Percentiles rank a stretch among this genome's conserved stretches.
phyloP scores from a whole-genome alignment of 345 rosid genomes.

The Erysimum cheiranthoides region DNA sequence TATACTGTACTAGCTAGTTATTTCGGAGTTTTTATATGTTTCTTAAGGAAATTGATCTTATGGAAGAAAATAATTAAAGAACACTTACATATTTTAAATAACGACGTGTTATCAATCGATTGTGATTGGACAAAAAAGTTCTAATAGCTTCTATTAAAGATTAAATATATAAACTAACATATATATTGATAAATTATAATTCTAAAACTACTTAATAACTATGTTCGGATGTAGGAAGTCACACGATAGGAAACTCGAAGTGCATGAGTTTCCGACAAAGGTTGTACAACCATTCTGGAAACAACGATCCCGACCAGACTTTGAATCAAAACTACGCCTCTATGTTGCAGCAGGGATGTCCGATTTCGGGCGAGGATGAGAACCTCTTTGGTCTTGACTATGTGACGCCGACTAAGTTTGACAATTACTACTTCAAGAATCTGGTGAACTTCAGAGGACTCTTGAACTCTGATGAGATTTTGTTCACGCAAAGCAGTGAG shows the following conservation, averaged over 20 bases:
- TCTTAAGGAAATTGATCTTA: background rate
- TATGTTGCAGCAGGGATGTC: slow-evolving; percentile 58
- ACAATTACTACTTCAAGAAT: slow-evolving; percentile 68
- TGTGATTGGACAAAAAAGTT: background rate
- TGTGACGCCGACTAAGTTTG: slow-evolving; percentile 60
- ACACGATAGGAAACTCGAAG: slow-evolving; percentile 68
- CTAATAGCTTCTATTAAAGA: background rate
- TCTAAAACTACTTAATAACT: background rate
- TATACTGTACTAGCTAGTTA: no score
- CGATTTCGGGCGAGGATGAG: slow-evolving; percentile 56
- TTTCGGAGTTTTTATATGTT: no score
- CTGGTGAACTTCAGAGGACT: slow-evolving; percentile 63
- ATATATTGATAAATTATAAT: background rate
- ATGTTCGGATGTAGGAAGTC: slow-evolving; percentile 56
- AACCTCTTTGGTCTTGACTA: slow-evolving; percentile 61
- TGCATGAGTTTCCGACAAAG: slow-evolving; percentile 64
- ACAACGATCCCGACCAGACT: slow-evolving; percentile 57
- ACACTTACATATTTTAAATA: background rate
- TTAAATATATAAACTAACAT: background rate
- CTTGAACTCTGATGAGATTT: slow-evolving; percentile 61
- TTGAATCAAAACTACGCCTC: slow-evolving; percentile 55
- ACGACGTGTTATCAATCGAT: background rate
- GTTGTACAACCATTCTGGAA: slow-evolving; percentile 69
- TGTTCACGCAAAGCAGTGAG: slow-evolving; percentile 53
- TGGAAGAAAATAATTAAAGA: background rate